Evolutionary conservation across 2,329 filamentous ascomycete species (phyloP).

Genomic region (Domatiomyces globalis): DNA sequence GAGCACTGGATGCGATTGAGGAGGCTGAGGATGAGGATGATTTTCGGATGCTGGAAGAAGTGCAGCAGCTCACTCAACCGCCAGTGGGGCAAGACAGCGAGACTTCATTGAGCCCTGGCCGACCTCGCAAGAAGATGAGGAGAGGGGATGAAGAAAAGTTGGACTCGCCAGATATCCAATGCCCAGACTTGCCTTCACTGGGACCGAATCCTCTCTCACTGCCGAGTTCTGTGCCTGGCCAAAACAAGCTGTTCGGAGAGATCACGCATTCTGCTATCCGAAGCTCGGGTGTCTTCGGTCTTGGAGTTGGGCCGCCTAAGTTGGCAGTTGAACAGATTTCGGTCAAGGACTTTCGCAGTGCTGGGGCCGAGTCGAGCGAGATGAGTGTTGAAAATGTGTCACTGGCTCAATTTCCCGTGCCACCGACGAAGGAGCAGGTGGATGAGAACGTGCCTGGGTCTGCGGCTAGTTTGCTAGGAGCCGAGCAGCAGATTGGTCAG

Average conservation of each 20-base stretch:
- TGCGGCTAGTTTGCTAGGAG: constrained; percentile 34
- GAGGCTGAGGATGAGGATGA: constrained; percentile 22
- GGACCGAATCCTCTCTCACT: constrained; percentile 24
- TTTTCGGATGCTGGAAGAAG: constrained; percentile 12
- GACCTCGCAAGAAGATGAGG: constrained; percentile 23
- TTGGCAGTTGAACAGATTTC: constrained; percentile 17
- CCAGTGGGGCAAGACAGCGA: constrained; percentile 6
- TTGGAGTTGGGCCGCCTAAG: constrained; percentile 6
- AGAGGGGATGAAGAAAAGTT: constrained; percentile 3
- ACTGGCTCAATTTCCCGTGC: background rate
- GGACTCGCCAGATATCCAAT: constrained; percentile 23
- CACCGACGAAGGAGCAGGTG: background rate
- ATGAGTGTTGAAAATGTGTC: background rate
- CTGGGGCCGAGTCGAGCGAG: background rate
- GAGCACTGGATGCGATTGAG: constrained; percentile 24
- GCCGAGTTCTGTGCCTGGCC: constrained; percentile 19
- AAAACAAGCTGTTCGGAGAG: constrained; percentile 46
- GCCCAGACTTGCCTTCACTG: constrained; percentile 28
- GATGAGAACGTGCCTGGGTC: constrained; percentile 20
- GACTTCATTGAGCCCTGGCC: constrained; percentile 6
- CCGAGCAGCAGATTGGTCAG: constrained; percentile 34
- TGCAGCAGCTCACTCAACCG: constrained; percentile 12
- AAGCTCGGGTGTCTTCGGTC: constrained; percentile 37
- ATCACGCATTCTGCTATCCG: constrained; percentile 42
- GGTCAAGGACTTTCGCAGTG: constrained; percentile 26